Base-by-base conservation (phyloP, 164 flowering plant genomes). In the Liriodendron chinense region DNA sequence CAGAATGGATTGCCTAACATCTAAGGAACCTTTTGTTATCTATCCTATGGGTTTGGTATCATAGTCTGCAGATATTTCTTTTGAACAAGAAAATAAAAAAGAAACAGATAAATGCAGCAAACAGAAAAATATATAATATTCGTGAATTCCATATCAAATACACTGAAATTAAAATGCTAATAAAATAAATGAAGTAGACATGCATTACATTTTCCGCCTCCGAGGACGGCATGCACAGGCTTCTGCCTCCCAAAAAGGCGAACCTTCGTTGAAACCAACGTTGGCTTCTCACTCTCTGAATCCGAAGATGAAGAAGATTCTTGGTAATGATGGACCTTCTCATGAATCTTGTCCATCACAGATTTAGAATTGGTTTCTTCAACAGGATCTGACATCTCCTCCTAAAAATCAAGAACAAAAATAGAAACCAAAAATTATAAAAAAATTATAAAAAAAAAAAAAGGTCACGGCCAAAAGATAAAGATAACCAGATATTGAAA, bases 151-250 rank as follows among this genome's bases (percentile, higher is more conserved):
- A 7, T 16, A 53, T 53, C 0, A 10, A 53, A 10, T 53, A 7
- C n/a, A 68, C 28, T 14, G 4, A 26, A 68, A 67, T 67, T 24
- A 67, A 53, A 53, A 53, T 16, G 8, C 3, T 4, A 16, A 10
- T 16, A 53, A 53, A 53, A 53, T 53, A 10, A 10, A 53, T 53
- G 34, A 21, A 8, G 48, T 20, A 47, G 34, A 28, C 0, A 26
- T 10, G n/a, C 80, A 24, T 26, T 90, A 93, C 98, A 86, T 80
- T 87, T 88, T 73, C 98, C 92, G 0, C 95, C 96, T 28, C 93
- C 96, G 64, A 91, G 80, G 48, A 86, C 89, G 9, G 86, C 18
- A 70, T 92, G 94, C 69, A 92, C 91, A 7, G 97, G 93, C 26
- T 80, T 85, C 82, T 91, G 87, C 56, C 95, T 82, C 22, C 92